Evolutionary conservation across 306 rosid genomes (phyloP).

Genomic region (Medicago lupulina): DNA sequence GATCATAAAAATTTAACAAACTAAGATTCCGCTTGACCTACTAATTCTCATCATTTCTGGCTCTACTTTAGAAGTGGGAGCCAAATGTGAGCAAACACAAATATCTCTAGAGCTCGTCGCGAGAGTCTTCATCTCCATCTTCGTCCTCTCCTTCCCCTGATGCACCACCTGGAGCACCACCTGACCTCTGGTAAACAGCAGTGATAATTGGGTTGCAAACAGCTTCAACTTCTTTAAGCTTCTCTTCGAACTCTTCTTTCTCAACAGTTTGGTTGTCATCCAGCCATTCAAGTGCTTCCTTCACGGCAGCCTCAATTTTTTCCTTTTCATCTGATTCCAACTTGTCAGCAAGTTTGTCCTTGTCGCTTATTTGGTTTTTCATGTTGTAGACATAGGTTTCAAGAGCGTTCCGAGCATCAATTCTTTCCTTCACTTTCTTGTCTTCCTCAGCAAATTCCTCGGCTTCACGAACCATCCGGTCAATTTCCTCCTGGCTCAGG

Average conservation of each 20-base stretch:
- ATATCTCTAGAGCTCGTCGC: slow-evolving; percentile 75
- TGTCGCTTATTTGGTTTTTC: slow-evolving; percentile 91
- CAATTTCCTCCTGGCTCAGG: slow-evolving; percentile 93
- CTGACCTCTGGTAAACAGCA: slow-evolving; percentile 85
- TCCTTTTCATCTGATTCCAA: slow-evolving; percentile 95
- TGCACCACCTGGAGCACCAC: slow-evolving; percentile 79
- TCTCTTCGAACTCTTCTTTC: slow-evolving; percentile 96
- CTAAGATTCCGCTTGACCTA: slow-evolving; percentile 47
- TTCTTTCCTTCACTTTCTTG: slow-evolving; percentile 94
- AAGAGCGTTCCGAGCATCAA: slow-evolving; percentile 87
- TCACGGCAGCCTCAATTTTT: slow-evolving; percentile 84
- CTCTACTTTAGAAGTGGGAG: slow-evolving; percentile 24
- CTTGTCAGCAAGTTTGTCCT: slow-evolving; percentile 98
- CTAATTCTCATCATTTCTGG: slow-evolving; percentile 45
- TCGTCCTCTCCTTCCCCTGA: slow-evolving; percentile 71
- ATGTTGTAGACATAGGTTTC: slow-evolving; percentile 96
- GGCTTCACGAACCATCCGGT: slow-evolving; percentile 94
- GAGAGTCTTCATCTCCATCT: slow-evolving; percentile 85
- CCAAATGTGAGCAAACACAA: slow-evolving; percentile 28
- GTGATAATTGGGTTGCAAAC: slow-evolving; percentile 95
- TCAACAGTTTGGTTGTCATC: slow-evolving; percentile 90
- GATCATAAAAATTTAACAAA: slow-evolving; percentile 49
- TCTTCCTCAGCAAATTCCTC: slow-evolving; percentile 98
- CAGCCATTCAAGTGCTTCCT: slow-evolving; percentile 95
- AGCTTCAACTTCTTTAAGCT: slow-evolving; percentile 92